Base-by-base conservation (phyloP, 1,284 basidiomycete genomes). In the Anthracocystis panici-leucophaei region DNA sequence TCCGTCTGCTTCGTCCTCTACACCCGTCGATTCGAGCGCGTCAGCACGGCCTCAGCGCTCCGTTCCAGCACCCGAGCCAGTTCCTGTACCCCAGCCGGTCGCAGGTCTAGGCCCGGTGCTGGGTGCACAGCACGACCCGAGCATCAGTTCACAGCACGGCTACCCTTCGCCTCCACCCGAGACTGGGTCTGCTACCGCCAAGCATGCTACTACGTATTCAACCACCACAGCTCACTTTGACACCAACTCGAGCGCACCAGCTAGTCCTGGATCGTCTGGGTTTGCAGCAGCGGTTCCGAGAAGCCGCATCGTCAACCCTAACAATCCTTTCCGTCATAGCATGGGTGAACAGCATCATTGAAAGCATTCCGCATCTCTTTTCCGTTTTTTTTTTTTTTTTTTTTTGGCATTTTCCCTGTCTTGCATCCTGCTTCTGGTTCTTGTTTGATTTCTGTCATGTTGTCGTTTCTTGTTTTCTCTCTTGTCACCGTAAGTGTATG, bases 311-410 rank as follows among this genome's bases (percentile, higher is more conserved):
- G 6, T 74, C 44, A 80, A 79, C 40, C 77, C 78, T 5, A 80
- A 77, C 52, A 79, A 80, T 35, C 79, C 79, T 10, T 80, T 80
- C 68, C 67, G 79, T 1, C 60, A 57, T 6, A 71, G 68, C 56
- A 61, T 67, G 64, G 73, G 73, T 18, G 73, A 66, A 21, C 63
- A 64, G 18, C 62, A 62, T 21, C 63, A 56, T 20, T 70, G 38
- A 68, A 38, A 23, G 51, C 25, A 38, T 61, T 21, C 25, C 16
- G 10, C 5, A 29, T 35, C 20, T 21, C 40, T 29, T 31, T 10
- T 41, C 31, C 1, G 8, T 18, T 18, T 7, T 6, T 6, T 5
- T 25, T 45, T 41, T 33, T 3, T 14, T 18, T 18, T 7, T 6
- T 6, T 5, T 25, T 45, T 25, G 29, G 46, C 27, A 16, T 56